Base-by-base conservation (phyloP, 805 yeast species). In the Blastobotrys americana region DNA sequence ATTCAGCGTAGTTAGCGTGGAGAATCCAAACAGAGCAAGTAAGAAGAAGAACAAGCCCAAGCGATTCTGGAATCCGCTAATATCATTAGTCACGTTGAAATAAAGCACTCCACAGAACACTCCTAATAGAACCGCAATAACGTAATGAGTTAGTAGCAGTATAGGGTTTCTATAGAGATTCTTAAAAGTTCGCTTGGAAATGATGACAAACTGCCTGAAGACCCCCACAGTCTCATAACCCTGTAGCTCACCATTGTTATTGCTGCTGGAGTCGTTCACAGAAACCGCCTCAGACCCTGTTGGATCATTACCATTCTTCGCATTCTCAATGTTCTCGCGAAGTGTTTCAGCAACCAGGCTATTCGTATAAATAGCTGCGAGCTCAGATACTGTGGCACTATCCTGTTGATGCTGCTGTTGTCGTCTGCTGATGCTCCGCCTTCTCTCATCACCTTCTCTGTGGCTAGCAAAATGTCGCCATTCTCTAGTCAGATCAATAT, bases 11-110 rank as follows among this genome's bases (percentile, higher is more conserved):
- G 97, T 90, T 56, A 93, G 72, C 0, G 97, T 83, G 1, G 95
- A 82, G 63, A 93, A 93, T 0, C 98, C 98, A 69, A 93, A 89
- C 56, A 89, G 76, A 2, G 97, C 86, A 49, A 93, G 70, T 42
- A 89, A 66, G 63, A 93, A 93, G 70, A 93, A 90, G 65, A 93
- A 93, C 48, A 93, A 69, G 0, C 98, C 98, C 52, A 93, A 71
- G 55, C 98, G 74, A 64, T 93, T 93, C 63, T 93, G 98, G 70
- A 93, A 93, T 0, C 98, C 98, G 56, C 95, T 80, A 44, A 93
- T 90, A 61, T 90, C 96, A 59, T 87, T 84, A 35, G 80, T 70
- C 20, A 90, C 80, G 57, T 87, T 73, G 65, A 81, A 90, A 63
- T 93, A 93, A 34, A 93, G 69, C 41, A 76, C 76, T 0, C 97